These are phyloP conservation scores for Mrakia hoshinonis DNA, from an alignment of 768 basidiomycete species.

Conservation along the genomic window DNA sequence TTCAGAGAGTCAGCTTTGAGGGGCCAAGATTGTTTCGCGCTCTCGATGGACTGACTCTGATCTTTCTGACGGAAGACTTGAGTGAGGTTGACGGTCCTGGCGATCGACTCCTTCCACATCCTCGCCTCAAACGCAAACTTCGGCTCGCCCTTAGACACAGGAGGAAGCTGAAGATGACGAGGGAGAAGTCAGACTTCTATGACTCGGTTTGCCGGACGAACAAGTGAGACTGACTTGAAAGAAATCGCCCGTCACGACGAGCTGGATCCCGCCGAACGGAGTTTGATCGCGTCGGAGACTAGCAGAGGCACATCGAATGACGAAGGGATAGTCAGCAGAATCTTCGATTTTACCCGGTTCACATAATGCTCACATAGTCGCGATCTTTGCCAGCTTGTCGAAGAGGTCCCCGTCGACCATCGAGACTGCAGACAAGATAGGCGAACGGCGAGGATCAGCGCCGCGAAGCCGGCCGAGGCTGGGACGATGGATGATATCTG, in stretches of 20 bases:
- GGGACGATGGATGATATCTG: not conserved
- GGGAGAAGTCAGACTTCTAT: not conserved
- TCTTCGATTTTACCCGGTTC: too few relatives aligned
- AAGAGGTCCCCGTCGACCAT: conserved; percentile 84
- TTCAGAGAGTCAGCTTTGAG: not conserved
- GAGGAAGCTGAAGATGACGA: conserved; percentile 61
- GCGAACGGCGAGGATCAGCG: not conserved
- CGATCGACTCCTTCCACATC: conserved; percentile 63
- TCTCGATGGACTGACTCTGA: conserved; percentile 41
- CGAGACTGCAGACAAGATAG: conserved; percentile 56
- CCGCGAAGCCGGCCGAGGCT: not conserved
- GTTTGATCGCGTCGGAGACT: conserved; percentile 52
- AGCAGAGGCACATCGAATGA: not conserved
- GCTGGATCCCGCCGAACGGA: conserved; percentile 92
- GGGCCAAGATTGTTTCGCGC: not conserved
- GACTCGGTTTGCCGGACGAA: not conserved
- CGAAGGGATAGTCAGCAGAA: not conserved
- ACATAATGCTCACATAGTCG: conserved; percentile 44
- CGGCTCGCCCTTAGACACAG: conserved; percentile 58
- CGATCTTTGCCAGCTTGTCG: conserved; percentile 76
- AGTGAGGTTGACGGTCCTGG: conserved; percentile 80
- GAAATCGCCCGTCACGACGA: conserved; percentile 93
- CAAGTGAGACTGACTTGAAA: conserved; percentile 44
- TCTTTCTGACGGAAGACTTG: conserved; percentile 94
- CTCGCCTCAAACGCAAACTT: conserved; percentile 90